Conservation (phyloP, 202 grass and related monocot genomes). For the Hordeum pubiflorum region DNA sequence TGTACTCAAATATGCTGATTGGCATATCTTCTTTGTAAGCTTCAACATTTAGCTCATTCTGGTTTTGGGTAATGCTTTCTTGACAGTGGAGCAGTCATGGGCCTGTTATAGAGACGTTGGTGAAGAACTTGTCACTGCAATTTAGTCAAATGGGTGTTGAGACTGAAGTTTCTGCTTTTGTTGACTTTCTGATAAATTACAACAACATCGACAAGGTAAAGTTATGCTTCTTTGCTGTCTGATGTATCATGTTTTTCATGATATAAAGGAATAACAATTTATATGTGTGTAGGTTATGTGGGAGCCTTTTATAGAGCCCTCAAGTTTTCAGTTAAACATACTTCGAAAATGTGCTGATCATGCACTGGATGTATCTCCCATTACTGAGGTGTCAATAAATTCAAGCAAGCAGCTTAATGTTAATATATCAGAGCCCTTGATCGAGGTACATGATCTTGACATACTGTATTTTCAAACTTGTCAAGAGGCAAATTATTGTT, state of each 20-base stretch:
- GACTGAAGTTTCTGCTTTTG: slow-evolving; percentile 54
- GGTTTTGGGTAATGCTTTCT: slow-evolving; percentile 31
- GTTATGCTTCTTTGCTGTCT: slow-evolving; percentile 8
- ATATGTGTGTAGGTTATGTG: slow-evolving; percentile 78
- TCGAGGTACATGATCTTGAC: slow-evolving; percentile 60
- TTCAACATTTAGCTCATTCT: slow-evolving; percentile 27
- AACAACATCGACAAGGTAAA: slow-evolving; percentile 99
- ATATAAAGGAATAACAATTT: slow-evolving; percentile 29
- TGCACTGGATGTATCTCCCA: slow-evolving; percentile 48
- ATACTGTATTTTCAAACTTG: slow-evolving; percentile 19
- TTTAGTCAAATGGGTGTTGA: slow-evolving; percentile 46
- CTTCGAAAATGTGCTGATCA: slow-evolving; percentile 51
- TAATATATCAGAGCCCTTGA: slow-evolving; percentile 92
- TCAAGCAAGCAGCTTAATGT: slow-evolving; percentile 81
- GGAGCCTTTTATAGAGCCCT: slow-evolving; percentile 97
- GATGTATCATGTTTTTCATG: slow-evolving; percentile 18
- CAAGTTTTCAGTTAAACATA: slow-evolving; percentile 68
- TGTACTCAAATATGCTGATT: neutral
- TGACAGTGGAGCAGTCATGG: slow-evolving; percentile 86
- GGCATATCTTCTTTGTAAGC: slow-evolving; percentile 19
- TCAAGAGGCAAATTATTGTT: neutral
- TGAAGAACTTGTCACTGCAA: slow-evolving; percentile 65
- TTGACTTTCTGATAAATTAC: slow-evolving; percentile 93
- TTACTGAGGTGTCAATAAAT: slow-evolving; percentile 66
- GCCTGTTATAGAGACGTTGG: slow-evolving; percentile 81